phyloP scores from a whole-genome alignment of 805 yeast species.

The Zygosaccharomyces pseudorouxii region DNA sequence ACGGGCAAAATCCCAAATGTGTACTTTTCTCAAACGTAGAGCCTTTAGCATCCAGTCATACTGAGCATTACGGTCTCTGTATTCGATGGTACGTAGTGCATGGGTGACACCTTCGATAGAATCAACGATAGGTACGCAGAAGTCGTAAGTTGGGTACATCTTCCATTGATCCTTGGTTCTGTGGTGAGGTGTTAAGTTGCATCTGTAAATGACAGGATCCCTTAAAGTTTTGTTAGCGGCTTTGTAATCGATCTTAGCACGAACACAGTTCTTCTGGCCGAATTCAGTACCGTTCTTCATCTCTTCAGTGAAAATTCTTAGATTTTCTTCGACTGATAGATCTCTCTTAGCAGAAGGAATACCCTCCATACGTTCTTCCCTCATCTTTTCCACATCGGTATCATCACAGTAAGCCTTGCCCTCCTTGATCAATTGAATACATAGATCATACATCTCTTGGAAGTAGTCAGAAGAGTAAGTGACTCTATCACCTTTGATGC shows the following conservation, averaged over 20 bases:
- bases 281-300: slow-evolving; percentile 93
- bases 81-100: slow-evolving; percentile 95
- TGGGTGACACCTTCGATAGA: slow-evolving; percentile 96
- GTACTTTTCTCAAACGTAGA: slow-evolving; percentile 80
- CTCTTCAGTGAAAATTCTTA: slow-evolving; percentile 77
- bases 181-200: slow-evolving; percentile 96
- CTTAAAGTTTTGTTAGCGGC: slow-evolving; percentile 92
- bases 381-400: slow-evolving; percentile 90
- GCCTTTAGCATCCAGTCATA: slow-evolving; percentile 93
- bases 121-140: slow-evolving; percentile 97
- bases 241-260: slow-evolving; percentile 93
- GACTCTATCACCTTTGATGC: slow-evolving; percentile 84
- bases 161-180: slow-evolving; percentile 93
- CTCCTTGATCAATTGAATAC: slow-evolving; percentile 82
- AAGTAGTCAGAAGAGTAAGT: slow-evolving; percentile 94
- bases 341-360: slow-evolving; percentile 88
- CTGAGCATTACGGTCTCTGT: slow-evolving; percentile 97
- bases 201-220: slow-evolving; percentile 97
- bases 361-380: slow-evolving; percentile 99
- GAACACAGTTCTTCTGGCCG: slow-evolving; percentile 86
- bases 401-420: slow-evolving; percentile 98
- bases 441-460: slow-evolving; percentile 81
- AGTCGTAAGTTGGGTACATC: slow-evolving; percentile 96
- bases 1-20: slow-evolving; percentile 97
- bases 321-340: slow-evolving; percentile 87